These are phyloP conservation scores for Xanthoconium stramineum DNA, from an alignment of 768 basidiomycete species.

Conservation along the genomic window DNA sequence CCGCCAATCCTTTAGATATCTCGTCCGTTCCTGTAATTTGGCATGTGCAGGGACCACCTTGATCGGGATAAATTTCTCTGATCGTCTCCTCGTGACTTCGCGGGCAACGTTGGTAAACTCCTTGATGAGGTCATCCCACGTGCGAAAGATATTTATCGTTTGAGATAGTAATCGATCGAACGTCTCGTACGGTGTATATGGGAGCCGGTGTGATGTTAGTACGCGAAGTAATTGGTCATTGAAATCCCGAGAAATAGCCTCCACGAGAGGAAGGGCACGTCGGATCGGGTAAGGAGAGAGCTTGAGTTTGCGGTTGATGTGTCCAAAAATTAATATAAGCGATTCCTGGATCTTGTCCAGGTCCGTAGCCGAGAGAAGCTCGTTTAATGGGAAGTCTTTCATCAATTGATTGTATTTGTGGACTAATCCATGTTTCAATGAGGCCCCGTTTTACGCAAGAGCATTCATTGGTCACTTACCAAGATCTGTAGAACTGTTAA, in stretches of 20 bases:
- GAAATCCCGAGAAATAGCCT: constrained; percentile 97
- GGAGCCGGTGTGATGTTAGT: constrained; percentile 84
- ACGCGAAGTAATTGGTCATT: constrained; percentile 92
- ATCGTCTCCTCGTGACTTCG: constrained; percentile 86
- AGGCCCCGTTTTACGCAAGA: background rate
- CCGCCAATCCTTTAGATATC: constrained; percentile 88
- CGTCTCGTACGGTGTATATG: constrained; percentile 91
- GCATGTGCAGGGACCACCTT: constrained; percentile 90
- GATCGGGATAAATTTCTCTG: constrained; percentile 94
- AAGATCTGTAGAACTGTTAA: constrained; percentile 89
- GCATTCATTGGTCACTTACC: constrained; percentile 43
- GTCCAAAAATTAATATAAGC: constrained; percentile 80
- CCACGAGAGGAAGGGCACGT: constrained; percentile 92
- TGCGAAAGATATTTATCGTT: constrained; percentile 73
- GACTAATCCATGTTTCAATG: constrained; percentile 45
- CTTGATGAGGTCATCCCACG: constrained; percentile 89
- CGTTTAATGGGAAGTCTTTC: constrained; percentile 99
- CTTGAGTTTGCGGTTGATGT: constrained; percentile 93
- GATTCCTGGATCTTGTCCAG: constrained; percentile 93
- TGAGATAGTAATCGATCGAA: constrained; percentile 84
- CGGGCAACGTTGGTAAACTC: constrained; percentile 91
- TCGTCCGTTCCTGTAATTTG: constrained; percentile 82
- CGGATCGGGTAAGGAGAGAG: constrained; percentile 96
- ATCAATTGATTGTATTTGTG: constrained; percentile 98
- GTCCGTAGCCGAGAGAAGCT: constrained; percentile 93